Base-by-base conservation (phyloP, 2,329 filamentous ascomycete species). In the Bimuria novae-zelandiae region DNA sequence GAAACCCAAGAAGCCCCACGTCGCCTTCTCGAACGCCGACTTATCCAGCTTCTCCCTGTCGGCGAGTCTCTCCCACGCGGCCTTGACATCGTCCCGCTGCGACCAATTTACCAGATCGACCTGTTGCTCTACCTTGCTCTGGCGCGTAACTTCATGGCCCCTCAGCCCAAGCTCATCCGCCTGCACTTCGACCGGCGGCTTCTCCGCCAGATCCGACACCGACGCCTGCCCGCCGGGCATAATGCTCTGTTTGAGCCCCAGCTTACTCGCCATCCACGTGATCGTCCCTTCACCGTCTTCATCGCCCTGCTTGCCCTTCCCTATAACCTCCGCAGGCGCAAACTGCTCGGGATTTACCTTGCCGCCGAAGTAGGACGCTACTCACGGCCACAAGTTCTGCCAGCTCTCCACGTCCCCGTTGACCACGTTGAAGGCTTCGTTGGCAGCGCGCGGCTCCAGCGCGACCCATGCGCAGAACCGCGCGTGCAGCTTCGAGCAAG, bases 1-100 rank as follows among this genome's bases (percentile, higher is more conserved):
- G 57, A 79, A 77, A 6, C 70, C 74, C 46, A 77, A 56, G 48
- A 77, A 79, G 1, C 56, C 66, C 76, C 77, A 80, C 0, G 78
- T 80, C 1, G 76, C 78, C 51, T 76, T 74, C 7, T 76, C 74
- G 53, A 76, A 78, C 0, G 66, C 71, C 14, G 69, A 62, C 46
- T 75, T 65, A 4, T 76, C 67, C 16, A 80, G 36, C 0, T 67
- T 64, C 21, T 77, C 65, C 7, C 64, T 60, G 4, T 74, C 62
- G 2, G 65, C 66, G 7, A 80, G 42, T 33, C 49, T 63, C 3
- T 56, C 54, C 77, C 78, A 79, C 11, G 69, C 70, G n/a, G 67
- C 47, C 35, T 71, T 68, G 4, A 78, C 73, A 35, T 77, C 70
- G 0, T 48, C 29, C 16, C 71, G 65, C 47, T 77, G 59, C 7